Conservation (phyloP, 2,329 filamentous ascomycete species). For the Ophiocordyceps sinensis region DNA sequence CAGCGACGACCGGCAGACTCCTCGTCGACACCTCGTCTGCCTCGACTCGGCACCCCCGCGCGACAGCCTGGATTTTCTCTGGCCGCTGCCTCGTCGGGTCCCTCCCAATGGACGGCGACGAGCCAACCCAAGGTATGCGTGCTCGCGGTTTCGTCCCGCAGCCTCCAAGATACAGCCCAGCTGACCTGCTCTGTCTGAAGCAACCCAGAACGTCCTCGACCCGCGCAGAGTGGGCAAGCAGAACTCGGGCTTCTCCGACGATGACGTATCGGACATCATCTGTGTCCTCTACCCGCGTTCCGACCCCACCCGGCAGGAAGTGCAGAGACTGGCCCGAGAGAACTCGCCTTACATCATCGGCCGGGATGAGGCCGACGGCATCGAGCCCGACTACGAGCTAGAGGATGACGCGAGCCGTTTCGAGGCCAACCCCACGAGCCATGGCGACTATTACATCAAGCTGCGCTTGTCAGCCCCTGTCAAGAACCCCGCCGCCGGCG, state of each 20-base stretch:
- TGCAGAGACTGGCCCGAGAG: conserved; percentile 35
- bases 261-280: conserved; percentile 77
- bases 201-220: conserved; percentile 43
- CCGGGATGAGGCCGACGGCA: conserved; percentile 31
- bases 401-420: conserved; percentile 37
- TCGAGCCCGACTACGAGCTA: conserved; percentile 33
- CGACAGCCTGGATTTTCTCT: neutral
- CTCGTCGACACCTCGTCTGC: neutral
- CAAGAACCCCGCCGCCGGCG: conserved; percentile 57
- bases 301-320: conserved; percentile 54
- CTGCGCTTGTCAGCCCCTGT: conserved; percentile 63
- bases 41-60: neutral
- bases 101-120: conserved; percentile 28
- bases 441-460: conserved; percentile 55
- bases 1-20: neutral
- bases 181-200: conserved; percentile 2
- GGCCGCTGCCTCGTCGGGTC: conserved; percentile 8
- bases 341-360: conserved; percentile 34
- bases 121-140: conserved; percentile 26
- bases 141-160: neutral
- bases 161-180: too few species aligned
- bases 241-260: conserved; percentile 68
- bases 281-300: conserved; percentile 77
- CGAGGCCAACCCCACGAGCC: conserved; percentile 26
- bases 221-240: conserved; percentile 65